phyloP scores from a whole-genome alignment of 371 early-diverging fungal genomes.

The Rhizomucor pusillus region DNA sequence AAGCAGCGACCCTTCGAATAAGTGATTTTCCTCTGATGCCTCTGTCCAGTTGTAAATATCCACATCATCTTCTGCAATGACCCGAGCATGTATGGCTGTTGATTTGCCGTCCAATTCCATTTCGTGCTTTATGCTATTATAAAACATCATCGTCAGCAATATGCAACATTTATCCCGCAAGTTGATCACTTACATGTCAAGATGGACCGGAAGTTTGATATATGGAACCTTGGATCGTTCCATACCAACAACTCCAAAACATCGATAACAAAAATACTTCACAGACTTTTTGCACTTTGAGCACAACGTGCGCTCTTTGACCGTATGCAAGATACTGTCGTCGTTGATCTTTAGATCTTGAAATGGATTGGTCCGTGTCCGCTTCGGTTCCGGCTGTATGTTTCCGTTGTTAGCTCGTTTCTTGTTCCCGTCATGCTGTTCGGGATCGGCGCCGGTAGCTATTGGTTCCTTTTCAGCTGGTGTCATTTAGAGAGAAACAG shows the following conservation, averaged over 20 bases:
- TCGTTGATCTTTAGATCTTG: constrained; percentile 41
- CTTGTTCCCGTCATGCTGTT: too few relatives aligned
- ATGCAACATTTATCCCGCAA: too few relatives aligned
- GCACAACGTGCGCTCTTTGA: constrained; percentile 47
- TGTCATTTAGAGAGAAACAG: too few relatives aligned
- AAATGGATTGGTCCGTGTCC: constrained; percentile 18
- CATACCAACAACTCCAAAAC: constrained; percentile 56
- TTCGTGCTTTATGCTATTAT: constrained; percentile 73
- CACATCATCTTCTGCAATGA: constrained; percentile 73
- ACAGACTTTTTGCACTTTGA: constrained; percentile 58
- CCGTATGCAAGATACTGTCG: constrained; percentile 29
- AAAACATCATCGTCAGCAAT: neutral
- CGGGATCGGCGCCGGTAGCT: too few relatives aligned
- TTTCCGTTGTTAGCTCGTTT: too few relatives aligned
- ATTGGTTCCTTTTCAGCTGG: too few relatives aligned
- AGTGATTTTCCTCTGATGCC: constrained; percentile 58
- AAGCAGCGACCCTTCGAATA: constrained; percentile 70
- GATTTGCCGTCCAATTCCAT: constrained; percentile 80
- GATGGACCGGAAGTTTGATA: constrained; percentile 70
- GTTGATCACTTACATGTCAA: constrained; percentile 63
- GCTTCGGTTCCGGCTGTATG: too few relatives aligned
- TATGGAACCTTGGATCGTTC: constrained; percentile 55
- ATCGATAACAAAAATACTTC: constrained; percentile 76
- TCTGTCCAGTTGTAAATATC: constrained; percentile 55
- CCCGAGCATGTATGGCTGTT: constrained; percentile 82